Evolutionary conservation across 169 alveolate genomes (phyloP).

Genomic region (Plasmodium knowlesi): DNA sequence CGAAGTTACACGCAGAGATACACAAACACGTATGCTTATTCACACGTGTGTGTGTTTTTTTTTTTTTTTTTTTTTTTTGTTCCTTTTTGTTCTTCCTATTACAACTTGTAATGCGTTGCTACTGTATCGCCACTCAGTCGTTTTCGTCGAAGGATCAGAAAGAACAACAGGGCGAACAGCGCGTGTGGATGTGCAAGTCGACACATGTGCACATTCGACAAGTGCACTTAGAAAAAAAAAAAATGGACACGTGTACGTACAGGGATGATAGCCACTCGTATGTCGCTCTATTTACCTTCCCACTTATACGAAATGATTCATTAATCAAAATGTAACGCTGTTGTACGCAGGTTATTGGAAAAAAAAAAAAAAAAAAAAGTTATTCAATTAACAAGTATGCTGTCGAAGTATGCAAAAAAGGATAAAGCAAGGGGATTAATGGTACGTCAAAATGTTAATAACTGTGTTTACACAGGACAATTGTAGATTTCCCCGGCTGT

Average conservation of each 20-base stretch:
- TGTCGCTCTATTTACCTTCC: neutral
- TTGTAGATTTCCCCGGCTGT: neutral
- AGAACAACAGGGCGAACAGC: neutral
- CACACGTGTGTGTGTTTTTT: neutral
- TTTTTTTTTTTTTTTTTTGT: neutral
- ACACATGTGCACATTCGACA: neutral
- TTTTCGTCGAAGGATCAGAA: constrained; percentile 24
- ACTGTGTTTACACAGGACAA: neutral
- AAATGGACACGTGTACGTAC: neutral
- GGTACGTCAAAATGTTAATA: neutral
- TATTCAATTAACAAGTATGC: neutral
- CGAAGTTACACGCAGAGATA: neutral
- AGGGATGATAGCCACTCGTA: neutral
- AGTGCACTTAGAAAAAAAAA: neutral
- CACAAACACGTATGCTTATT: neutral
- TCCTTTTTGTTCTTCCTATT: constrained; percentile 3
- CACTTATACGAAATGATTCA: neutral
- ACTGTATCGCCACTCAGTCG: neutral
- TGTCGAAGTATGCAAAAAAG: neutral
- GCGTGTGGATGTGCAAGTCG: neutral
- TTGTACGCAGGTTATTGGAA: neutral
- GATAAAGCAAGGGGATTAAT: neutral
- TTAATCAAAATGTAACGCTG: neutral
- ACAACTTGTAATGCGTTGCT: constrained; percentile 59
- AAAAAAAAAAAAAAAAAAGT: neutral